Conservation (phyloP, 2,329 filamentous ascomycete species). For the Hypoxylon sp. region DNA sequence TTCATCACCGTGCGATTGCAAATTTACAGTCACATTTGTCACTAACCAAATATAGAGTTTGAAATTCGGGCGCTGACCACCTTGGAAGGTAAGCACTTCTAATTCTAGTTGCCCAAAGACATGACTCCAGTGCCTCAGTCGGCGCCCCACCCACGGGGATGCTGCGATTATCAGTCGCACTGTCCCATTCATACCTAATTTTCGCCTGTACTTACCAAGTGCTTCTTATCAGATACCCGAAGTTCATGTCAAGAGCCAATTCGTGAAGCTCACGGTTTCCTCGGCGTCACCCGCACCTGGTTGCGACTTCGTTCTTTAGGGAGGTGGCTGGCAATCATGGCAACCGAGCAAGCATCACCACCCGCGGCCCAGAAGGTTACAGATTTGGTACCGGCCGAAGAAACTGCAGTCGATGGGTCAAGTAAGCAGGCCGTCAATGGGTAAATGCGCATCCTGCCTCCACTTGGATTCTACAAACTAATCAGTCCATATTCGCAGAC, state of each 20-base stretch:
- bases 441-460: conserved; percentile 60
- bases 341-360: conserved; percentile 50
- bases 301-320: neutral
- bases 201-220: conserved; percentile 5
- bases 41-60: conserved; percentile 18
- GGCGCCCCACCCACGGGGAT: neutral
- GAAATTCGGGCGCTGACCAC: neutral
- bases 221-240: neutral
- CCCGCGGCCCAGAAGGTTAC: conserved; percentile 43
- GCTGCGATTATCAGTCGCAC: neutral
- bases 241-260: conserved; percentile 16
- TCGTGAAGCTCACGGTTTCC: neutral
- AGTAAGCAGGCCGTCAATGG: conserved; percentile 61
- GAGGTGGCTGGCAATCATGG: conserved; percentile 51
- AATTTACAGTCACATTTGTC: neutral
- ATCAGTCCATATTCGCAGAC: conserved; percentile 28
- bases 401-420: conserved; percentile 65
- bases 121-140: neutral
- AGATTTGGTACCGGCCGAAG: conserved; percentile 42
- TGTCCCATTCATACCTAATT: neutral
- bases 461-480: neutral
- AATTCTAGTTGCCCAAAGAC: neutral
- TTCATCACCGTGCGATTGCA: neutral
- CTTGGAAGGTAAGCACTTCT: conserved; percentile 8
- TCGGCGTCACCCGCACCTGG: neutral